Evolutionary conservation across 345 rosid species (phyloP).

Genomic region (Euphorbia tirucalli): DNA sequence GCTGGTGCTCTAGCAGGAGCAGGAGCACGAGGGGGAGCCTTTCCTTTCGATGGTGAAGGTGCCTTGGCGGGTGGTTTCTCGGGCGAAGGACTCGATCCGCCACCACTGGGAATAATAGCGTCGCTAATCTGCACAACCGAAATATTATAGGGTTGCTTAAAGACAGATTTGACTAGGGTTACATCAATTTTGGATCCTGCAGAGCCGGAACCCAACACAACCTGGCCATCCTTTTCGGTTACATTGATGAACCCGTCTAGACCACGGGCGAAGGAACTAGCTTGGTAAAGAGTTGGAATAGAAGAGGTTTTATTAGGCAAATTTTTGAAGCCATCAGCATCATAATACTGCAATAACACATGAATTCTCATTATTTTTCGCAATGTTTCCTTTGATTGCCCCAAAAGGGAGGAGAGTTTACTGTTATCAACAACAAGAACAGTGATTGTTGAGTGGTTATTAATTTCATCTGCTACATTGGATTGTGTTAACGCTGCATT

Average conservation of each 20-base stretch:
- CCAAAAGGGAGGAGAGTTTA: slow-evolving; percentile 14
- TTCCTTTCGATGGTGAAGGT: slow-evolving; percentile 11
- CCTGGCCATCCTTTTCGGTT: slow-evolving; percentile 5
- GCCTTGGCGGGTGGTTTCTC: neutral
- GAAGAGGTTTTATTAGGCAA: slow-evolving; percentile 13
- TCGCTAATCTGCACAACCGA: slow-evolving; percentile 39
- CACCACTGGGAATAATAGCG: slow-evolving; percentile 20
- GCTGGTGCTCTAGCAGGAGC: neutral
- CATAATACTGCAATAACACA: slow-evolving; percentile 39
- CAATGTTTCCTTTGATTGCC: slow-evolving; percentile 4
- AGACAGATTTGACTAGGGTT: slow-evolving; percentile 25
- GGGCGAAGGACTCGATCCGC: neutral
- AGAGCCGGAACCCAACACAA: slow-evolving; percentile 30
- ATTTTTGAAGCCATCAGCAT: slow-evolving; percentile 16
- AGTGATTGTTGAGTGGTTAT: slow-evolving; percentile 33
- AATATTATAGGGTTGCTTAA: slow-evolving; percentile 25
- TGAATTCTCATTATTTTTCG: slow-evolving; percentile 27
- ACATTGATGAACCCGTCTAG: slow-evolving; percentile 38
- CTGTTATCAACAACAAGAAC: slow-evolving; percentile 36
- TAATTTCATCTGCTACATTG: slow-evolving; percentile 25
- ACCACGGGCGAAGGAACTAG: slow-evolving; percentile 29
- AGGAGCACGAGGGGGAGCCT: slow-evolving; percentile 6
- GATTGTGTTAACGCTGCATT: slow-evolving; percentile 24
- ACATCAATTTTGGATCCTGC: slow-evolving; percentile 16
- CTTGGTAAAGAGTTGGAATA: slow-evolving; percentile 36